Evolutionary conservation across 768 basidiomycete species (phyloP).

Genomic region (Termitomyces titanicus): DNA sequence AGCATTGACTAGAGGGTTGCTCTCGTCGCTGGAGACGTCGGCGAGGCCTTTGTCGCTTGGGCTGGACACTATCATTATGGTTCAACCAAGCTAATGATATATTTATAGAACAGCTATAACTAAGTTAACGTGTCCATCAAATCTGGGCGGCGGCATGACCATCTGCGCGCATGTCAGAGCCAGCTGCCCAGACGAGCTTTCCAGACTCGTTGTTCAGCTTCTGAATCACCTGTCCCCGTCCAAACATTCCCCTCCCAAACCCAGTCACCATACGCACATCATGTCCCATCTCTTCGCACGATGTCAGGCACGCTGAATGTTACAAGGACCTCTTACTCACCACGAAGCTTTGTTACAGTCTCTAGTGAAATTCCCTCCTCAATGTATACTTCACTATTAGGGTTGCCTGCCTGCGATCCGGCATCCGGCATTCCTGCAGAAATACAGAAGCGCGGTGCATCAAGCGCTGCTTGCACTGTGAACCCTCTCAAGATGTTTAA

Average conservation of each 20-base stretch:
- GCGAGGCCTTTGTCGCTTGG: conserved; percentile 4
- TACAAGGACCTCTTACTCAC: conserved; percentile 32
- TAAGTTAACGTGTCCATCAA: conserved; percentile 29
- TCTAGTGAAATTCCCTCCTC: conserved; percentile 75
- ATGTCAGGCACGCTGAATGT: conserved; percentile 3
- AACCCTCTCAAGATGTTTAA: conserved; percentile 87
- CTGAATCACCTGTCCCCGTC: conserved; percentile 90
- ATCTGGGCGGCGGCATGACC: conserved; percentile 88
- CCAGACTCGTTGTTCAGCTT: conserved; percentile 64
- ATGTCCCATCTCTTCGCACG: conserved; percentile 78
- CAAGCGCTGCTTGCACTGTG: conserved; percentile 85
- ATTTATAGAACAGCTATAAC: conserved; percentile 5
- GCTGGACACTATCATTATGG: conserved; percentile 7
- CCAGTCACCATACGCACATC: conserved; percentile 63
- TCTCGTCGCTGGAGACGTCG: not conserved
- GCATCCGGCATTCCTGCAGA: conserved; percentile 75
- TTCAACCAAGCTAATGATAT: not conserved
- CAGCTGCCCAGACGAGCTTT: conserved; percentile 88
- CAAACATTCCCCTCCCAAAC: conserved; percentile 62
- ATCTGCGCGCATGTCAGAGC: conserved; percentile 85
- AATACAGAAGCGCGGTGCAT: conserved; percentile 95
- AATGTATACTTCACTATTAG: conserved; percentile 83
- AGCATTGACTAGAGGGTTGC: not conserved
- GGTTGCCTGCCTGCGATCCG: conserved; percentile 53
- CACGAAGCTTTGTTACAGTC: conserved; percentile 63